These are phyloP conservation scores for Prunus kanzakura DNA, from an alignment of 306 rosid genomes.

Conservation along the genomic window DNA sequence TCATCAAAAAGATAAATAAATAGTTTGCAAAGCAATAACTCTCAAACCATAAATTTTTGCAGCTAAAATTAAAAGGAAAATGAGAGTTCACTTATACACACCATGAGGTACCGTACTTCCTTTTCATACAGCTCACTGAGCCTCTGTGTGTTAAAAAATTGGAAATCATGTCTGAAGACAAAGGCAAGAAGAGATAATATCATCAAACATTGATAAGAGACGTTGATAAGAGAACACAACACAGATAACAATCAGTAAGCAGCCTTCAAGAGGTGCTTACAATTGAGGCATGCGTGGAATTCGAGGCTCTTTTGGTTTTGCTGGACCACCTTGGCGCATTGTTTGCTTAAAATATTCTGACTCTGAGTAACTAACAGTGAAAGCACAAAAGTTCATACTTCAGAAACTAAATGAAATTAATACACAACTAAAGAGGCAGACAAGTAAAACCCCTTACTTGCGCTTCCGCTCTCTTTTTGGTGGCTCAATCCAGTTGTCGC, in stretches of 20 bases:
- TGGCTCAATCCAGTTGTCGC: conserved; percentile 97
- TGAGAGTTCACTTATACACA: conserved; percentile 38
- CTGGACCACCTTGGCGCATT: conserved; percentile 92
- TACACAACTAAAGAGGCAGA: conserved; percentile 5
- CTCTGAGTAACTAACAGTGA: conserved; percentile 72
- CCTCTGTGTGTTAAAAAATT: conserved; percentile 92
- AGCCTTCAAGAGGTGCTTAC: conserved; percentile 47
- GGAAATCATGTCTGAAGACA: conserved; percentile 82
- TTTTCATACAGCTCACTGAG: conserved; percentile 92
- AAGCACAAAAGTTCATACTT: conserved; percentile 17
- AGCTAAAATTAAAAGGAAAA: conserved; percentile 9
- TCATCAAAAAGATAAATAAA: conserved; percentile 18
- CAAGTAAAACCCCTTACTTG: conserved; percentile 47
- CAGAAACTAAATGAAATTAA: conserved; percentile 2
- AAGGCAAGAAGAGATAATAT: not conserved
- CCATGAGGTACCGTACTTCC: conserved; percentile 98
- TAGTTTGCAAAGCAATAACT: not conserved
- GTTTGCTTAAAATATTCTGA: conserved; percentile 97
- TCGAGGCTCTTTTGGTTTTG: conserved; percentile 92
- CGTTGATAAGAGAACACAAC: not conserved
- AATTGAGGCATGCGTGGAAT: conserved; percentile 99
- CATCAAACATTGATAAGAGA: conserved; percentile 1
- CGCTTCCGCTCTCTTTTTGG: conserved; percentile 97
- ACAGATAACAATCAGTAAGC: not conserved
- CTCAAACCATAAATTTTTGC: not conserved